Base-by-base conservation (phyloP, 345 rosid genomes). In the Psidium guajava region DNA sequence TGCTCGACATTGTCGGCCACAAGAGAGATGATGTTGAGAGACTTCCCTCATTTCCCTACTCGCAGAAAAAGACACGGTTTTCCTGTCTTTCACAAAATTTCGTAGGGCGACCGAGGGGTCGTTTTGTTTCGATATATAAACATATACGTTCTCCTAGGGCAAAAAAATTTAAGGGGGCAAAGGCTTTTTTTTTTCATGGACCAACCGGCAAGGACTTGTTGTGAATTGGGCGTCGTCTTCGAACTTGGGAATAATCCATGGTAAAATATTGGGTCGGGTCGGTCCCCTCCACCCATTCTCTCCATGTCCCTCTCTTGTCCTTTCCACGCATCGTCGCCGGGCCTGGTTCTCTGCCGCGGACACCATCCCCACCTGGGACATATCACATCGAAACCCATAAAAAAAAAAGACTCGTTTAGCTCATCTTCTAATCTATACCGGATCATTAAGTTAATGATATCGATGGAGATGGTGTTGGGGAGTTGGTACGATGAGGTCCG, bases 151-250 rank as follows among this genome's bases (percentile, higher is more conserved):
- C 75, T 54, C 11, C 42, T 27, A 3, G 24, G 56, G 16, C 47
- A 11, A 27, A 52, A 54, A 53, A 14, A 9, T 49, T 59, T 44
- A 49, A 77, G 25, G 49, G 4, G 73, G 80, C 87, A 84, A 69
- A 69, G 42, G 77, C 3, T 49, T 49, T 44, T 44, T 47, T 69
- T 83, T 81, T 88, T 89, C 84, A 88, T 18, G 96, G 96, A 91
- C 88, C 82, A 85, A 81, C 87, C 40, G 96, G 95, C 91, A 91
- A 51, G 85, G 96, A 87, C 85, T 92, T 94, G 94, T 95, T 95
- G 80, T 95, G 98, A 58, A 95, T 93, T 6, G 98, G 98, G 21
- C 94, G 89, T 87, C 97, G 90, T 91, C 94, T 92, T 88, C 89
- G 89, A 58, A 92, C 94, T 9, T 32, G 90, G 64, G 94, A 86